Percentiles rank a stretch among this genome's conserved stretches.
Conservation (phyloP, 306 rosid genomes). For the Amphicarpaea edgeworthii region DNA sequence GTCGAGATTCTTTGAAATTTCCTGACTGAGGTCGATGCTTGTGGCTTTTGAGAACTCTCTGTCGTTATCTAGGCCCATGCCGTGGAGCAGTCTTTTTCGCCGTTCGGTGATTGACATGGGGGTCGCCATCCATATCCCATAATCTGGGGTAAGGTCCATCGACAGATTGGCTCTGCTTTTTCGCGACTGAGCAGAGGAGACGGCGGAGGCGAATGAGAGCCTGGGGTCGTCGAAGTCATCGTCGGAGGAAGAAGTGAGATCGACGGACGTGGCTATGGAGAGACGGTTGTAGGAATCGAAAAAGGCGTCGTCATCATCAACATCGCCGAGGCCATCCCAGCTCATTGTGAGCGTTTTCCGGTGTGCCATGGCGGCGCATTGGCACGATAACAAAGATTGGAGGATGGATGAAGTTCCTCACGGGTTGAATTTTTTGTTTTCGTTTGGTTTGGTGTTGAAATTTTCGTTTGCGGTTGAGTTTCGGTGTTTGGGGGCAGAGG, state of each 20-base stretch:
- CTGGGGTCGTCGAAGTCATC: conserved; percentile 58
- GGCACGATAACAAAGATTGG: neutral
- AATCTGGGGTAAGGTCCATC: conserved; percentile 20
- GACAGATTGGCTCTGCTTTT: conserved; percentile 43
- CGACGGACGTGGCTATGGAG: conserved; percentile 49
- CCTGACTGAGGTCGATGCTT: neutral
- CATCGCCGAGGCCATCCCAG: conserved; percentile 71
- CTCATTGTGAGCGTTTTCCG: conserved; percentile 59
- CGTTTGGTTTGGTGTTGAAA: neutral
- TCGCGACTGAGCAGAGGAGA: conserved; percentile 48
- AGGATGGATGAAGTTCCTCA: neutral
- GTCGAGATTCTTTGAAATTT: conserved; percentile 2
- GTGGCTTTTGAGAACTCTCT: conserved; percentile 36
- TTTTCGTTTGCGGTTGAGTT: neutral
- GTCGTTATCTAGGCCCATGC: conserved; percentile 63
- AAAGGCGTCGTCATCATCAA: conserved; percentile 60
- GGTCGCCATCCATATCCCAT: conserved; percentile 68
- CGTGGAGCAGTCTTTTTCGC: conserved; percentile 59
- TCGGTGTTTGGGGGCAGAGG: conserved; percentile 17
- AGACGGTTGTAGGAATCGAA: conserved; percentile 59
- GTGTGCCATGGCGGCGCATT: conserved; percentile 52
- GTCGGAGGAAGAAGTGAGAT: conserved; percentile 56
- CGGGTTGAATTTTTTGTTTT: neutral
- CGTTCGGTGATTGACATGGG: conserved; percentile 69
- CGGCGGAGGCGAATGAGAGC: conserved; percentile 60